These are phyloP conservation scores for Xerocomellus dryophilus DNA, from an alignment of 768 basidiomycete genomes.

Conservation along the genomic window DNA sequence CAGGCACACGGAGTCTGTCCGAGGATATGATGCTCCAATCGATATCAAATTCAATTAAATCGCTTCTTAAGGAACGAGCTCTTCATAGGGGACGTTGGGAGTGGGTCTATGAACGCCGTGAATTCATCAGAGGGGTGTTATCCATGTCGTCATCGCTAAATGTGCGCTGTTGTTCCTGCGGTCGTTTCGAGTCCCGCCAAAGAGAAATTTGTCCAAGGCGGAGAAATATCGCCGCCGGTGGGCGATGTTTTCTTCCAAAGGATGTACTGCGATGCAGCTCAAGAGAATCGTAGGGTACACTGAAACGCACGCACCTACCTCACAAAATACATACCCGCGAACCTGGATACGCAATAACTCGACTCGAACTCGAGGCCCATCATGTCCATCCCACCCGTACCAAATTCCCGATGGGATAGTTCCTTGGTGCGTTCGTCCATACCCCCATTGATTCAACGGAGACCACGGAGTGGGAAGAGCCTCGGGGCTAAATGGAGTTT, in stretches of 20 bases:
- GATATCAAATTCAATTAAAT: not conserved
- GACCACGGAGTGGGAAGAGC: slow-evolving; percentile 15
- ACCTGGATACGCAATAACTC: not conserved
- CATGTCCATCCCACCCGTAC: not conserved
- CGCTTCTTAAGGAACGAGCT: not conserved
- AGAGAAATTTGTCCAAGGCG: too few relatives aligned
- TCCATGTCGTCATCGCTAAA: not conserved
- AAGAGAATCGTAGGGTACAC: not conserved
- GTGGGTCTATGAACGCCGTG: not conserved
- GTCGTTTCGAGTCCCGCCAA: not conserved
- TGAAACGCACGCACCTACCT: not conserved
- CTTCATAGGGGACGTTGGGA: not conserved
- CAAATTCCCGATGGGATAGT: slow-evolving; percentile 52
- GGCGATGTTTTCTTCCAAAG: too few relatives aligned
- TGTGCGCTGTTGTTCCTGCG: not conserved
- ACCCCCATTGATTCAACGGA: slow-evolving; percentile 60
- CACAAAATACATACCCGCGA: not conserved
- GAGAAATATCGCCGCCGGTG: too few relatives aligned
- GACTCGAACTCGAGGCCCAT: not conserved
- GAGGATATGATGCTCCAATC: not conserved
- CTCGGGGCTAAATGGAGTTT: slow-evolving; percentile 22
- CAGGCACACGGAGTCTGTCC: not conserved
- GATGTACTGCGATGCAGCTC: not conserved
- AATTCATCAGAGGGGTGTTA: not conserved
- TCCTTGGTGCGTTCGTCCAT: slow-evolving; percentile 49